A percentile compares a stretch with the other conserved stretches of the same genome.
These are phyloP conservation scores for Annona squamosa DNA, from an alignment of 164 flowering plant species.

Conservation along the genomic window DNA sequence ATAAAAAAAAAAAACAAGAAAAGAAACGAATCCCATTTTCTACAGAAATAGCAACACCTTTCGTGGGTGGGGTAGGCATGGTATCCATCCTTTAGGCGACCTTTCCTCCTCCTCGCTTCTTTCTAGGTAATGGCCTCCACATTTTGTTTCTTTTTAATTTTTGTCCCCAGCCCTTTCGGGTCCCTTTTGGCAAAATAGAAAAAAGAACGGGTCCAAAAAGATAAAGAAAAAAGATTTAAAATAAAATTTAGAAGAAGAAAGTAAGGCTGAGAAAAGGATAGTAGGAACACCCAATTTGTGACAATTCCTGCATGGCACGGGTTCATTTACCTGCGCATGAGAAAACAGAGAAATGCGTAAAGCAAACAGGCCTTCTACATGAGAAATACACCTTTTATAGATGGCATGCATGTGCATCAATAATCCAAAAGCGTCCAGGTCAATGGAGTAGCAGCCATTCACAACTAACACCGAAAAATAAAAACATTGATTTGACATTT, in stretches of 20 bases:
- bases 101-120: conserved; percentile 3
- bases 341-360: neutral
- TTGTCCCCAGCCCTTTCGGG: neutral
- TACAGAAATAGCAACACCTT: conserved; percentile 10
- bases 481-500: neutral
- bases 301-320: neutral
- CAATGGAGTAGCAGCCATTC: neutral
- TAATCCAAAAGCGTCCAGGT: neutral
- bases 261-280: neutral
- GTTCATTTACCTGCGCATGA: neutral
- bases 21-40: neutral
- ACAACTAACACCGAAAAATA: no score
- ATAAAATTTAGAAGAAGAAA: neutral
- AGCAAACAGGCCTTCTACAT: neutral
- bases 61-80: conserved; percentile 14
- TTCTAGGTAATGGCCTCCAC: conserved; percentile 14
- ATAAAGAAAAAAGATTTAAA: neutral
- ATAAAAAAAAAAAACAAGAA: conserved; percentile 9
- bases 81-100: conserved; percentile 15
- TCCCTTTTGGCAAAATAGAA: neutral
- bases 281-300: neutral
- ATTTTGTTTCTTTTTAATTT: conserved; percentile 4
- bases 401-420: neutral
- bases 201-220: neutral
- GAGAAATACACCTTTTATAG: neutral